Base-by-base conservation (phyloP, 257 asterid genomes). In the Dorcoceras hygrometricum region DNA sequence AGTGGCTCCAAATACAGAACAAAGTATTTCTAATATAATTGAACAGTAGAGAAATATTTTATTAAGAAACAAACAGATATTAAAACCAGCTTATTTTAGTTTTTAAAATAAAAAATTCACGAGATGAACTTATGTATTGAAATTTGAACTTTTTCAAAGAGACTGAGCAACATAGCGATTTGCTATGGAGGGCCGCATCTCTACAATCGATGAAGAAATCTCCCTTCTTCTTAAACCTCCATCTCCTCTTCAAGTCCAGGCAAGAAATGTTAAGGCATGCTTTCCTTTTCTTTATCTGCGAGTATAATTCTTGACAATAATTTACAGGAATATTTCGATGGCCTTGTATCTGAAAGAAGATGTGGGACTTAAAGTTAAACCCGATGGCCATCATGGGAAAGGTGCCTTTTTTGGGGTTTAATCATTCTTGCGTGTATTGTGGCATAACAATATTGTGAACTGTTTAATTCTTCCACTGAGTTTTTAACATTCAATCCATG, bases 181-280 rank as follows among this genome's bases (percentile, higher is more conserved):
- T 39, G 50, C 50, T 60, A 78, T 75, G 88, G 84, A 71, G 63
- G 80, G 67, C 27, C 50, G 82, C 48, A 36, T 59, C 54, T 83
- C 82, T 76, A 77, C 87, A 73, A 81, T 84, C 68, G 89, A 83
- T 72, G 79, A 67, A 51, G 75, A 82, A 77, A 56, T 91, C 70
- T 72, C 95, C 23, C 28, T 67, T 60, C 87, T 91, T 70, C 89
- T 91, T 65, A 77, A 71, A 48, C 77, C 95, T 57, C 89, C 94
- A 46, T 54, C 88, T n/a, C 78, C 71, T 51, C 75, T 59, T 20
- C 82, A 86, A 85, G 78, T 82, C 64, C 89, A 86, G 89, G 96
- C 72, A 77, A 31, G 6, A 23, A 28, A 23, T 6, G 31, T 9
- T 19, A n/a, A 61, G 14, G 2, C n/a, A 56, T 23, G 12, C 23